A percentile compares a stretch with the other conserved stretches of the same genome.
These are phyloP conservation scores for Acidiella bohemica DNA, from an alignment of 495 filamentous ascomycete genomes.

Conservation along the genomic window DNA sequence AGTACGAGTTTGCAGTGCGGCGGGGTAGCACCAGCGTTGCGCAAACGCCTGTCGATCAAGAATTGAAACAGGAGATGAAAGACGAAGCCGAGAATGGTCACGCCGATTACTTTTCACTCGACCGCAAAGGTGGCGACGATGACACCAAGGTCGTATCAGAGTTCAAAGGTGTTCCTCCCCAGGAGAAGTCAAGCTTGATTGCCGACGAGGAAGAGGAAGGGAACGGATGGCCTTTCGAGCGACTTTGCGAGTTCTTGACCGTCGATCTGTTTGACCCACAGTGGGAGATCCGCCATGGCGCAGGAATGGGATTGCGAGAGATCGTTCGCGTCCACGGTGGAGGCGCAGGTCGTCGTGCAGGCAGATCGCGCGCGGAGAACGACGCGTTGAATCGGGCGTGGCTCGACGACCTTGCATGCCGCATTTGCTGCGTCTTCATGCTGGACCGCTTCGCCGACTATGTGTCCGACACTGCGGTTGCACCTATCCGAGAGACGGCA, in stretches of 20 bases:
- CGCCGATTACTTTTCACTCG: slow-evolving; percentile 76
- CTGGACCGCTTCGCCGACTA: slow-evolving; percentile 96
- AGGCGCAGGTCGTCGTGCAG: slow-evolving; percentile 70
- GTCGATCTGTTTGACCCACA: slow-evolving; percentile 85
- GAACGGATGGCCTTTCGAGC: slow-evolving; percentile 85
- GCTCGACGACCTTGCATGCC: slow-evolving; percentile 86
- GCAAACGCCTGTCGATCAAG: slow-evolving; percentile 46
- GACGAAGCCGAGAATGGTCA: slow-evolving; percentile 30
- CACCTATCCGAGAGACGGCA: slow-evolving; percentile 88
- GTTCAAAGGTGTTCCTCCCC: slow-evolving; percentile 66
- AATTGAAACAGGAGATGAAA: slow-evolving; percentile 49
- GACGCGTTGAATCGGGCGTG: slow-evolving; percentile 64
- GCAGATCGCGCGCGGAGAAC: slow-evolving; percentile 60
- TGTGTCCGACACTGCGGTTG: slow-evolving; percentile 91
- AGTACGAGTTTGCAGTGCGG: slow-evolving; percentile 67
- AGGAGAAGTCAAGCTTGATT: slow-evolving; percentile 52
- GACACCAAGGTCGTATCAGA: slow-evolving; percentile 87
- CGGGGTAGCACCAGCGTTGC: slow-evolving; percentile 52
- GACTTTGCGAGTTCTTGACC: slow-evolving; percentile 82
- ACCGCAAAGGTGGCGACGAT: slow-evolving; percentile 64
- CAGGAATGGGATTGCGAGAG: slow-evolving; percentile 88
- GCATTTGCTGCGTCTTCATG: slow-evolving; percentile 88
- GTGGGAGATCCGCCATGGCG: slow-evolving; percentile 96
- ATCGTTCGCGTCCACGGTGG: slow-evolving; percentile 80
- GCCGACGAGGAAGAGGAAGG: slow-evolving; percentile 61